A percentile compares a stretch with the other conserved stretches of the same genome.
phyloP scores from a whole-genome alignment of 164 flowering plant genomes.

The Tetrastigma voinierianum region DNA sequence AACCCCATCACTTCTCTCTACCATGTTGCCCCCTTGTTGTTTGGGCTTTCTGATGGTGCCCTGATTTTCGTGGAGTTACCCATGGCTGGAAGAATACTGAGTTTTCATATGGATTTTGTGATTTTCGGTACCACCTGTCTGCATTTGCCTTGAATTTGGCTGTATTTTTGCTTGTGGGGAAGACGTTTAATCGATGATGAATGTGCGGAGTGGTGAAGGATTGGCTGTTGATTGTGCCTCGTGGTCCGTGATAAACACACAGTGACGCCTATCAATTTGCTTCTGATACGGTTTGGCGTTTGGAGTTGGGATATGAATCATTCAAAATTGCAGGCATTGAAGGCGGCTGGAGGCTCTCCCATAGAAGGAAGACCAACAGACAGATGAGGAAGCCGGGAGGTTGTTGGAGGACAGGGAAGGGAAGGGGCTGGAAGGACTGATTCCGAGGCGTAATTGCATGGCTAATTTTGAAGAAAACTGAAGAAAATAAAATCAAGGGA shows the following conservation, averaged over 20 bases:
- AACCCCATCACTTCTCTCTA: conserved; percentile 51
- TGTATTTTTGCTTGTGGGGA: conserved; percentile 51
- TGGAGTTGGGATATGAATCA: conserved; percentile 50
- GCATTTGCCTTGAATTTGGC: conserved; percentile 52
- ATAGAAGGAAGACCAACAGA: conserved; percentile 38
- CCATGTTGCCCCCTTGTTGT: conserved; percentile 54
- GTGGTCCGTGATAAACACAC: conserved; percentile 55
- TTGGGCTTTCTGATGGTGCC: conserved; percentile 41
- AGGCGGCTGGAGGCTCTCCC: conserved; percentile 53
- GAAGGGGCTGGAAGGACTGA: conserved; percentile 31
- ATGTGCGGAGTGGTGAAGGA: conserved; percentile 57
- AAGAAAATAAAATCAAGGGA: conserved; percentile 8
- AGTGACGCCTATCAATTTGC: conserved; percentile 42
- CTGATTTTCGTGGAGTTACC: conserved; percentile 44
- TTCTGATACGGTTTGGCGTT: conserved; percentile 50
- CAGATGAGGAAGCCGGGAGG: conserved; percentile 40
- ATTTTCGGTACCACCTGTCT: conserved; percentile 44
- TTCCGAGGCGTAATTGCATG: conserved; percentile 21
- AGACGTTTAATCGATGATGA: conserved; percentile 55
- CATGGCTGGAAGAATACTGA: conserved; percentile 20
- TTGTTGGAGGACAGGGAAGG: conserved; percentile 44
- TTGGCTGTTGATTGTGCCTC: conserved; percentile 51
- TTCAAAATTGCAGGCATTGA: conserved; percentile 43
- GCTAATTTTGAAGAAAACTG: background rate
- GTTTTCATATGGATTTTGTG: conserved; percentile 40